A percentile compares a stretch with the other conserved stretches of the same genome.
These are phyloP conservation scores for Holtermanniella nyarrowii DNA, from an alignment of 768 basidiomycete genomes.

Conservation along the genomic window DNA sequence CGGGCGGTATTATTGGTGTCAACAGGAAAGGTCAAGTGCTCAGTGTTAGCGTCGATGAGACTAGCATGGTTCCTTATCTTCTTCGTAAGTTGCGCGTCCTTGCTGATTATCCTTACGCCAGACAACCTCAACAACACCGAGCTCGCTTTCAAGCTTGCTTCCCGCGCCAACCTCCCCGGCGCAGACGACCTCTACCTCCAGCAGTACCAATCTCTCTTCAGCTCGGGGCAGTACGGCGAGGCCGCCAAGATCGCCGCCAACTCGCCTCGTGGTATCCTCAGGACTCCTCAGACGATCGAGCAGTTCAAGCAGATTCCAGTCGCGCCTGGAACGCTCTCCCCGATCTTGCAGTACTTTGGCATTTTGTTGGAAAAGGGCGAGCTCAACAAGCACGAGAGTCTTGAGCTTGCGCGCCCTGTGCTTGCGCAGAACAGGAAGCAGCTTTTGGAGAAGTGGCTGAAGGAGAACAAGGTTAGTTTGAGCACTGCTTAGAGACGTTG, in stretches of 20 bases:
- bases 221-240: conserved; percentile 75
- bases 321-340: conserved; percentile 77
- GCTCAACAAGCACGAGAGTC: conserved; percentile 87
- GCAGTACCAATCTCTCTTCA: conserved; percentile 86
- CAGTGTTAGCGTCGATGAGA: conserved; percentile 92
- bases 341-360: conserved; percentile 96
- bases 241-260: conserved; percentile 97
- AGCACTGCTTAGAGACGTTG: background rate
- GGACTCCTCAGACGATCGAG: conserved; percentile 90
- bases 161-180: conserved; percentile 88
- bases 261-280: conserved; percentile 88
- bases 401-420: conserved; percentile 92
- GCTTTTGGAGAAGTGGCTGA: conserved; percentile 95
- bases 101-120: background rate
- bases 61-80: conserved; percentile 91
- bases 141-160: conserved; percentile 94
- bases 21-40: conserved; percentile 99
- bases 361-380: conserved; percentile 97
- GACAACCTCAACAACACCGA: conserved; percentile 77
- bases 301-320: conserved; percentile 94
- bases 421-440: conserved; percentile 93
- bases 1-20: conserved; percentile 93
- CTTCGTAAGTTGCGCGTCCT: conserved; percentile 45
- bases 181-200: conserved; percentile 93
- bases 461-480: conserved; percentile 82